Evolutionary conservation across 108 stramenopile genomes (phyloP).

Genomic region (Schizochytrium sp.): DNA sequence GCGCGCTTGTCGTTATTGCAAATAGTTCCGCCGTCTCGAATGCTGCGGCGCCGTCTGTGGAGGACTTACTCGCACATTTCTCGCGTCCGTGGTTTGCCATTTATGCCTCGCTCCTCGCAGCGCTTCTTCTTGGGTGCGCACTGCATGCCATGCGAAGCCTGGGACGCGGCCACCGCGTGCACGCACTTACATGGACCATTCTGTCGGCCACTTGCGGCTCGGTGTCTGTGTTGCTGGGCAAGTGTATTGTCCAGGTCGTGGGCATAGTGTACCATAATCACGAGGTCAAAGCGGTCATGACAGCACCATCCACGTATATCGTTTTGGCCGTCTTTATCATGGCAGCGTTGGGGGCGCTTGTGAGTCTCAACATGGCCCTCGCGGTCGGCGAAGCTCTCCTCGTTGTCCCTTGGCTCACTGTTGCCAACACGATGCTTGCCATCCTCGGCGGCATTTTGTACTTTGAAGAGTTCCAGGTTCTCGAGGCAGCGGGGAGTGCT

Average conservation of each 20-base stretch:
- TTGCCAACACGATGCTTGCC: not conserved
- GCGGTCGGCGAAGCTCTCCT: slow-evolving; percentile 6
- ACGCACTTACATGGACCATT: slow-evolving; percentile 12
- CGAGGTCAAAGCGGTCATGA: not conserved
- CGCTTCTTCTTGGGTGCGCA: not conserved
- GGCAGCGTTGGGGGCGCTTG: not conserved
- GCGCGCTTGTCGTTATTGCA: not conserved
- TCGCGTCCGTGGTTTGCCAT: not conserved
- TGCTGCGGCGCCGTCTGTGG: not conserved
- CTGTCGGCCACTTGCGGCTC: not conserved
- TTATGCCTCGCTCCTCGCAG: not conserved
- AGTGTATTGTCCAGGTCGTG: not conserved
- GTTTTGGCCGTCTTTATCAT: not conserved
- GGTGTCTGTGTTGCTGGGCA: slow-evolving; percentile 1
- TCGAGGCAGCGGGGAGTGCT: not conserved
- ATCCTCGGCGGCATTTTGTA: slow-evolving; percentile 10
- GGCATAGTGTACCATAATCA: not conserved
- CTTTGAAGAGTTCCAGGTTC: not conserved
- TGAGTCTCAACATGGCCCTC: slow-evolving; percentile 13
- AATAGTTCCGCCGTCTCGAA: not conserved
- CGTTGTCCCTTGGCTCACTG: not conserved
- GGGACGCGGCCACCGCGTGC: not conserved
- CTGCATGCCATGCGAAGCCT: not conserved
- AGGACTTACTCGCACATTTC: not conserved
- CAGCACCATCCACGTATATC: not conserved